These are phyloP conservation scores for Xerocomus potaroensis DNA, from an alignment of 768 basidiomycete species.

Conservation along the genomic window DNA sequence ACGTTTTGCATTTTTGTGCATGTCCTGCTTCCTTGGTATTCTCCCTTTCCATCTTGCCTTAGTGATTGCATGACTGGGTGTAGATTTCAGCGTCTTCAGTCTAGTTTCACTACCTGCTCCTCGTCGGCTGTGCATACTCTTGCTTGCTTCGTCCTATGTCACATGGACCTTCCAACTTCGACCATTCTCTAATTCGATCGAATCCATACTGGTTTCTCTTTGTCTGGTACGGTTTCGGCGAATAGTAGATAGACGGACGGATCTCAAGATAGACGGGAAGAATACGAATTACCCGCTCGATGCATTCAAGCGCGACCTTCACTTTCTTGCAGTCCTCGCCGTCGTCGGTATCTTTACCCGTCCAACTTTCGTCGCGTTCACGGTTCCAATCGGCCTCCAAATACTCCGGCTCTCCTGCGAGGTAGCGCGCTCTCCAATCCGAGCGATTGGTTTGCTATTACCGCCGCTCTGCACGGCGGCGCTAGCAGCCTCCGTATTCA, in stretches of 20 bases:
- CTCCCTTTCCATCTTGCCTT: background rate
- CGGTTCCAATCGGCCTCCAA: slow-evolving; percentile 29
- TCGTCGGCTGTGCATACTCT: slow-evolving; percentile 21
- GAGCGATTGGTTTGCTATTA: slow-evolving; percentile 8
- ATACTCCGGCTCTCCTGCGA: slow-evolving; percentile 14
- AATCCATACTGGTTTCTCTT: slow-evolving; percentile 29
- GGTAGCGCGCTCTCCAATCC: slow-evolving; percentile 8
- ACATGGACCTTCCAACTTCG: slow-evolving; percentile 36
- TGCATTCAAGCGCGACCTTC: slow-evolving; percentile 15
- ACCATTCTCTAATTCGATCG: slow-evolving; percentile 38
- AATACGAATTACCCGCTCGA: background rate
- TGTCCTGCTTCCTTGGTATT: slow-evolving; percentile 34
- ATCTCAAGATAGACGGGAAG: slow-evolving; percentile 1
- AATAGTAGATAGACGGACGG: slow-evolving; percentile 6
- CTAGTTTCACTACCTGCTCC: slow-evolving; percentile 18
- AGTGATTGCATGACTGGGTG: slow-evolving; percentile 1
- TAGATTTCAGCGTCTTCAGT: slow-evolving; percentile 24
- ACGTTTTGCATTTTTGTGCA: slow-evolving; percentile 28
- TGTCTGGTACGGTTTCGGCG: slow-evolving; percentile 26
- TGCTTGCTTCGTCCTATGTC: slow-evolving; percentile 36
- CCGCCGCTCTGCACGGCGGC: slow-evolving; percentile 21
- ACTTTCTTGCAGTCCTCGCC: slow-evolving; percentile 24
- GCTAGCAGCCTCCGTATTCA: slow-evolving; percentile 12
- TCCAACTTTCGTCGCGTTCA: slow-evolving; percentile 34
- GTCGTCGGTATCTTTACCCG: slow-evolving; percentile 33